Conservation (phyloP, 2,329 filamentous ascomycete species). For the Fusarium gaditjirri region DNA sequence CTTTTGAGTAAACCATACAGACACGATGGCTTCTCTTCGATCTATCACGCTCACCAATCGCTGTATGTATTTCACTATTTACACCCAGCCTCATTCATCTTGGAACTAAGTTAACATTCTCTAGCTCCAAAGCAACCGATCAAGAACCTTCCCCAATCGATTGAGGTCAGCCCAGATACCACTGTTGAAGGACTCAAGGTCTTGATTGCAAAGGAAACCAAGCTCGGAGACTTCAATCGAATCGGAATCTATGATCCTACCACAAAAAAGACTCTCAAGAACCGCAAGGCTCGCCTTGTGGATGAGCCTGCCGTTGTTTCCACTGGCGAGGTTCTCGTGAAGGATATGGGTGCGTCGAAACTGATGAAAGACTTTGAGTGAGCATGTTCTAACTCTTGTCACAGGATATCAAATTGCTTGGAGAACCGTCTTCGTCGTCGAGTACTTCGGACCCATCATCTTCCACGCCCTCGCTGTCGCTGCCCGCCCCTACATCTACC, state of each 20-base stretch:
- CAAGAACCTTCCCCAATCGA: constrained; percentile 62
- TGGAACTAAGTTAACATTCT: constrained; percentile 11
- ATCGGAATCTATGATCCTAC: constrained; percentile 70
- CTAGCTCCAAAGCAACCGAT: constrained; percentile 61
- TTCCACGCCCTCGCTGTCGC: constrained; percentile 82
- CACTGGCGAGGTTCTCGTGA: constrained; percentile 77
- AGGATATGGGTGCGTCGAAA: constrained; percentile 81
- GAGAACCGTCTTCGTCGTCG: constrained; percentile 93
- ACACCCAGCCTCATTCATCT: neutral
- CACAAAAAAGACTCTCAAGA: constrained; percentile 71
- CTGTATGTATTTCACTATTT: constrained; percentile 42
- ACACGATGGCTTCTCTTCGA: constrained; percentile 48
- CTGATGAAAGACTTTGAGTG: neutral
- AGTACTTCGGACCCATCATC: constrained; percentile 91
- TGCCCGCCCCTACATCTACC: constrained; percentile 73
- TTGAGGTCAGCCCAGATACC: constrained; percentile 61
- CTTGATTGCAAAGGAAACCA: constrained; percentile 61
- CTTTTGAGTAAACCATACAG: constrained; percentile 1
- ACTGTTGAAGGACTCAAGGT: constrained; percentile 71
- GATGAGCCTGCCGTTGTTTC: constrained; percentile 61
- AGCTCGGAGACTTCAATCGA: constrained; percentile 68
- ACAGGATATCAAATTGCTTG: constrained; percentile 88
- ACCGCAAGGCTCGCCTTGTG: constrained; percentile 65
- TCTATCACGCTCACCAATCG: constrained; percentile 57
- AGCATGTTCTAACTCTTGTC: neutral